Evolutionary conservation across 2,329 filamentous ascomycete species (phyloP).

Genomic region (Ceratocystis diversiconidia): DNA sequence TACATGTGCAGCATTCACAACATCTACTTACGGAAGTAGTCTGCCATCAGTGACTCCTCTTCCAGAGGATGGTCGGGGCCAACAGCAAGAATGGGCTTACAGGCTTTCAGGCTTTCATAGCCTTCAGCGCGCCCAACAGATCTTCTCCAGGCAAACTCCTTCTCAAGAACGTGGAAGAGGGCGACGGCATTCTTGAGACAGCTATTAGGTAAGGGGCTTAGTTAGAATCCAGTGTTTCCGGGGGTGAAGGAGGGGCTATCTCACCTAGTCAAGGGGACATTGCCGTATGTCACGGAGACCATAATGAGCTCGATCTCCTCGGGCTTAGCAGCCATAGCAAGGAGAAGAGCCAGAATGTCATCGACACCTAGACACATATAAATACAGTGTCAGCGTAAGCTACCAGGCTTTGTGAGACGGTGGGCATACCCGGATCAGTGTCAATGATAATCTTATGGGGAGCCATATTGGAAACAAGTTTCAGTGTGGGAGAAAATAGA

Average conservation of each 20-base stretch:
- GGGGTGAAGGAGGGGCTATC: background rate
- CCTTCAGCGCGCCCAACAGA: slow-evolving; percentile 51
- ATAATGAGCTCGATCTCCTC: slow-evolving; percentile 78
- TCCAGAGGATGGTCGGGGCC: slow-evolving; percentile 76
- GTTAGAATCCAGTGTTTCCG: background rate
- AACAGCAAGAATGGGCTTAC: slow-evolving; percentile 72
- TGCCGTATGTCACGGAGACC: slow-evolving; percentile 85
- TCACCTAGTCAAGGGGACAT: slow-evolving; percentile 72
- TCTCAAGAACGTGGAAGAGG: slow-evolving; percentile 81
- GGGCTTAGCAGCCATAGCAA: slow-evolving; percentile 66
- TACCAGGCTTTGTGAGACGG: background rate
- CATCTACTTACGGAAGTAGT: slow-evolving; percentile 66
- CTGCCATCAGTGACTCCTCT: slow-evolving; percentile 64
- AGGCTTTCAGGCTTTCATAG: slow-evolving; percentile 56
- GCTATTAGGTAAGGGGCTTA: slow-evolving; percentile 24
- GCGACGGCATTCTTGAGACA: slow-evolving; percentile 81
- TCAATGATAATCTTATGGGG: slow-evolving; percentile 81
- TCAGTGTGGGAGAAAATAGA: background rate
- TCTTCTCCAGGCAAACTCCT: slow-evolving; percentile 73
- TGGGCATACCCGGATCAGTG: slow-evolving; percentile 62
- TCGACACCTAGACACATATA: slow-evolving; percentile 51
- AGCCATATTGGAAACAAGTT: slow-evolving; percentile 34
- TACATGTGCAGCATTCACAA: background rate
- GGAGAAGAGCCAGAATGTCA: slow-evolving; percentile 75
- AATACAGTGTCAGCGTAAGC: background rate